Percentiles rank a stretch among this genome's conserved stretches.
Conservation (phyloP, 2,329 filamentous ascomycete genomes). For the Cladophialophora bantiana region DNA sequence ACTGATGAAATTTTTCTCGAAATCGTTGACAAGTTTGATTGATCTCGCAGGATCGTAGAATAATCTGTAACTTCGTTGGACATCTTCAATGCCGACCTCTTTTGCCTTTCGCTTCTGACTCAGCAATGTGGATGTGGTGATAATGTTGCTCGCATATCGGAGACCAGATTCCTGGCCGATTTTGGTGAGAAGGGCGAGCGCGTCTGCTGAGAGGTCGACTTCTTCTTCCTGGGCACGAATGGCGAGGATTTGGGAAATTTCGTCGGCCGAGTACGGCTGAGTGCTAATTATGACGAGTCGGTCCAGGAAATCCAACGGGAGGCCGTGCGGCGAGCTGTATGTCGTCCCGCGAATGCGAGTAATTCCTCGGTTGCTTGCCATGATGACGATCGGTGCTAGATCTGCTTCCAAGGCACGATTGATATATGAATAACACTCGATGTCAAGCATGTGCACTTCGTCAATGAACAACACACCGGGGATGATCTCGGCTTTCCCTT, state of each 20-base stretch:
- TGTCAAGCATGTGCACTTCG: conserved; percentile 99
- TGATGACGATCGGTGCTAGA: conserved; percentile 95
- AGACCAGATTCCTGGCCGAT: conserved; percentile 92
- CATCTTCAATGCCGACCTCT: conserved; percentile 84
- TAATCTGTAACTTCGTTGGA: conserved; percentile 89
- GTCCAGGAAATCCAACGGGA: conserved; percentile 95
- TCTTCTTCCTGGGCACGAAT: conserved; percentile 97
- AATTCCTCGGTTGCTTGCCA: conserved; percentile 95
- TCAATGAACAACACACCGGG: conserved; percentile 98
- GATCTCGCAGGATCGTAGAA: conserved; percentile 92
- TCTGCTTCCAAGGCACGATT: conserved; percentile 96
- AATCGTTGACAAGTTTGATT: conserved; percentile 87
- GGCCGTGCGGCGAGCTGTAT: conserved; percentile 89
- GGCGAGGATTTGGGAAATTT: conserved; percentile 89
- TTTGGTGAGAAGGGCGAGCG: conserved; percentile 90
- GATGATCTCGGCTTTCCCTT: conserved; percentile 97
- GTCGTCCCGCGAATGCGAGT: conserved; percentile 91
- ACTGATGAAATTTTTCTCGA: conserved; percentile 91
- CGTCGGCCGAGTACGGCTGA: conserved; percentile 78
- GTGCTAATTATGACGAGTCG: conserved; percentile 96
- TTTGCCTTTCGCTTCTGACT: conserved; percentile 84
- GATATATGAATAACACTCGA: conserved; percentile 98
- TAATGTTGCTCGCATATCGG: conserved; percentile 96
- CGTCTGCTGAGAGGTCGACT: conserved; percentile 87
- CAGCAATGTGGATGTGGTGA: conserved; percentile 90